Evolutionary conservation across 192 early-diverging fungal genomes (phyloP), one percentile per base, ranked within the genome.

Genomic region (Coemansia sp.): DNA sequence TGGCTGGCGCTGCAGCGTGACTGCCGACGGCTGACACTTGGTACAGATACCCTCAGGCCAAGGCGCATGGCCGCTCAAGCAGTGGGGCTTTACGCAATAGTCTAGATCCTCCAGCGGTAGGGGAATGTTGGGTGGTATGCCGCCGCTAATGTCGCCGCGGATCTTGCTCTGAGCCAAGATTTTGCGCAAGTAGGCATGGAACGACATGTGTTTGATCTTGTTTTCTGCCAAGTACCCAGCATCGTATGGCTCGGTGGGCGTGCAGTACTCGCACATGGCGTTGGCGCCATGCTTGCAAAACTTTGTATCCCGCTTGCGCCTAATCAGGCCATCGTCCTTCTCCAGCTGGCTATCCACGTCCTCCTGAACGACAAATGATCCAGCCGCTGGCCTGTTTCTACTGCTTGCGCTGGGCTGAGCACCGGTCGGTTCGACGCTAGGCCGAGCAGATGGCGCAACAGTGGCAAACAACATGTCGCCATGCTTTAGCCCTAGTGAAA

Each of bases 181-280:
- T 68, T 95, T 86, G 34, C 92, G 88, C 36, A 99, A 74, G 74
- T 96, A 94, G 5, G 94, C 87, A 64, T 98, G 94, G 68, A 96
- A 98, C 17, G 95, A 95, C 92, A 98, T 91, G 75, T 97, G 96
- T 77, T 99, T 99, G 69, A 99, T 97, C 71, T 90, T 90, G 71
- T 98, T 90, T 69, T 92, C 84, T 36, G 92, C 93, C 46, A 98
- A 72, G 66, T 96, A 98, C n/a, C 74, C 87, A 2, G 86, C 46
- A 69, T 99, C 96, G 67, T 88, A 99, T 15, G 97, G 97, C 86
- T 97, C 68, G 0, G 76, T 68, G 10, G 78, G 72, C 70, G 66
- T 42, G 63, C 74, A 75, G 62, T 75, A 77, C 31, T 75, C 76
- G 70, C 78, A 86, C 82, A 84, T 84, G 36, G 60, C 65, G 12